Conservation (phyloP, 495 filamentous ascomycete genomes). For the Peziza echinospora region DNA sequence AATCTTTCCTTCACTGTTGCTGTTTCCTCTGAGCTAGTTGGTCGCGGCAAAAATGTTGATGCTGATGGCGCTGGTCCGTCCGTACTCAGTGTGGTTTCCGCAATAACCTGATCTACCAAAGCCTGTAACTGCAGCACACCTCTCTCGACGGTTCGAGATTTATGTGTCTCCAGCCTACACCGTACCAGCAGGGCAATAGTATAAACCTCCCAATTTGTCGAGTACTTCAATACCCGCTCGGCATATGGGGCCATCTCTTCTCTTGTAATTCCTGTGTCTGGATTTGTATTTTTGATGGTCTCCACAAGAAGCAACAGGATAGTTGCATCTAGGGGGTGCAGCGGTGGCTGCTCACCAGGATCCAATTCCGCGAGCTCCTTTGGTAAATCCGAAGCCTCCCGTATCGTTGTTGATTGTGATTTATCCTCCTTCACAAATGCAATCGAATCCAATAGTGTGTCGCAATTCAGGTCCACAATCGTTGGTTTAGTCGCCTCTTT, state of each 20-base stretch:
- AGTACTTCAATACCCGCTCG: slow-evolving; percentile 64
- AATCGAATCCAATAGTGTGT: slow-evolving; percentile 77
- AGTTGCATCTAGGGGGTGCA: slow-evolving; percentile 58
- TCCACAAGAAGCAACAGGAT: slow-evolving; percentile 69
- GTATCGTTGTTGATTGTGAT: slow-evolving; percentile 19
- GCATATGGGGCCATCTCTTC: slow-evolving; percentile 89
- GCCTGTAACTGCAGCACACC: slow-evolving; percentile 87
- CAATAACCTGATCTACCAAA: slow-evolving; percentile 85
- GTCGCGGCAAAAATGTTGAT: slow-evolving; percentile 63
- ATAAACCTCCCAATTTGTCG: slow-evolving; percentile 96
- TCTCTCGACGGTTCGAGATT: slow-evolving; percentile 65
- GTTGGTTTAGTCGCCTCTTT: slow-evolving; percentile 27
- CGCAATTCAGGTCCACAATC: slow-evolving; percentile 62
- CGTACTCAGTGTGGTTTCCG: slow-evolving; percentile 39
- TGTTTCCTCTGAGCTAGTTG: slow-evolving; percentile 45
- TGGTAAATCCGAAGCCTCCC: slow-evolving; percentile 33
- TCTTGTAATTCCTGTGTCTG: slow-evolving; percentile 61
- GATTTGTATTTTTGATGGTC: slow-evolving; percentile 70
- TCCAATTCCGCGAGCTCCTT: slow-evolving; percentile 36
- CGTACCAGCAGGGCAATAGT: slow-evolving; percentile 77
- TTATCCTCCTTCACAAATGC: slow-evolving; percentile 40
- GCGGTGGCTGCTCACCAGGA: slow-evolving; percentile 58
- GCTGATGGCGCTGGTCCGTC: slow-evolving; percentile 20
- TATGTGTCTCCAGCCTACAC: slow-evolving; percentile 70
- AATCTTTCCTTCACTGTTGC: slow-evolving; percentile 57